phyloP scores from a whole-genome alignment of 768 basidiomycete species.

The Dentipellis fragilis region DNA sequence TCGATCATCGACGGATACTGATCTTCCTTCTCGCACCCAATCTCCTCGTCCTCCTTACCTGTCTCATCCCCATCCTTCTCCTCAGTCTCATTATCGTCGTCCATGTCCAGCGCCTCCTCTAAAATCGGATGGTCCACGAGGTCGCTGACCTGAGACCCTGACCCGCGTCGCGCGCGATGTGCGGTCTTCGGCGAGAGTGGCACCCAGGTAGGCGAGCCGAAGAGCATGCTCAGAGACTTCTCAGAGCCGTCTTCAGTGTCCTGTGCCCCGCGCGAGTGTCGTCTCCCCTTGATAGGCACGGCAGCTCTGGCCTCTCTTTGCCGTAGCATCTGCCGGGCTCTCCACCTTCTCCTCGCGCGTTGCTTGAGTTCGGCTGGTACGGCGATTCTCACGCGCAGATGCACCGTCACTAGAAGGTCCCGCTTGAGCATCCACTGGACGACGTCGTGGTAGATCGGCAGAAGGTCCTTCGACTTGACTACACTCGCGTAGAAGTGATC shows the following conservation, averaged over 20 bases:
- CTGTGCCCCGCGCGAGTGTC: slow-evolving; percentile 12
- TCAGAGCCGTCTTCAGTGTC: slow-evolving; percentile 15
- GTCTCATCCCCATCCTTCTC: slow-evolving; percentile 18
- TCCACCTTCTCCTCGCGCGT: slow-evolving; percentile 36
- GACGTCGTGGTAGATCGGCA: slow-evolving; percentile 69
- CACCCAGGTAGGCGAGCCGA: slow-evolving; percentile 27
- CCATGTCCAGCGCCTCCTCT: slow-evolving; percentile 23
- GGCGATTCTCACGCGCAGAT: slow-evolving; percentile 77
- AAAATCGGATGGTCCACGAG: slow-evolving; percentile 20
- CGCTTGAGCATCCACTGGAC: slow-evolving; percentile 87
- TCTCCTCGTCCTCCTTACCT: slow-evolving; percentile 25
- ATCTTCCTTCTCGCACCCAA: slow-evolving; percentile 35
- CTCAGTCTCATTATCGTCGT: slow-evolving; percentile 19
- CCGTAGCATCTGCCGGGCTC: slow-evolving; percentile 26
- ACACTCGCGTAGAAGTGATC: slow-evolving; percentile 79
- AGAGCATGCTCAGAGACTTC: slow-evolving; percentile 1
- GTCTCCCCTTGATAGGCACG: slow-evolving; percentile 6
- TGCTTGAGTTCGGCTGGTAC: slow-evolving; percentile 70
- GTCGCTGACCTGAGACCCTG: slow-evolving; percentile 28
- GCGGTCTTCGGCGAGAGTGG: slow-evolving; percentile 46
- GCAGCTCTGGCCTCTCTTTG: slow-evolving; percentile 18
- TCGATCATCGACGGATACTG: slow-evolving; percentile 59
- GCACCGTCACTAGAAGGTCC: slow-evolving; percentile 76
- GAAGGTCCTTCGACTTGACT: slow-evolving; percentile 54
- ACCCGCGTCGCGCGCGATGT: slow-evolving; percentile 33